Evolutionary conservation across 257 asterid species (phyloP).

Genomic region (Solanum medicagineum): DNA sequence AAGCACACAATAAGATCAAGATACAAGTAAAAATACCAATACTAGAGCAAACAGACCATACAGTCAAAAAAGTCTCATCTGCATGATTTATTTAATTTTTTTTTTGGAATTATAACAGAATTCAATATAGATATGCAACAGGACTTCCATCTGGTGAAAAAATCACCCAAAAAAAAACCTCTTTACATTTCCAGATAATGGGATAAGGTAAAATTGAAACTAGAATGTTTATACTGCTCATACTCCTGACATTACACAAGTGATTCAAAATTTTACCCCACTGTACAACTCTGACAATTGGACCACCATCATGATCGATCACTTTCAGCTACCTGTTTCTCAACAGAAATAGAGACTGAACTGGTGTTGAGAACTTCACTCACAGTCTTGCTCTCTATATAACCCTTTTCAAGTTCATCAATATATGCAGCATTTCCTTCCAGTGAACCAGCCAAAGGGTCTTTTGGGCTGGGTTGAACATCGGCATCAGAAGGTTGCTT

Average conservation of each 20-base stretch:
- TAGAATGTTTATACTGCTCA: slow-evolving; percentile 31
- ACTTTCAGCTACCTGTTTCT: slow-evolving; percentile 21
- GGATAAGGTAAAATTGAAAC: slow-evolving; percentile 16
- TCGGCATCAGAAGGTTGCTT: slow-evolving; percentile 5
- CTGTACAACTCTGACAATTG: slow-evolving; percentile 48
- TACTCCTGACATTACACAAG: slow-evolving; percentile 21
- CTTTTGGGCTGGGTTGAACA: slow-evolving; percentile 10
- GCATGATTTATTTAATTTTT: neutral
- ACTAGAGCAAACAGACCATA: neutral
- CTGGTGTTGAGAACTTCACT: slow-evolving; percentile 28
- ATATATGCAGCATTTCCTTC: slow-evolving; percentile 18
- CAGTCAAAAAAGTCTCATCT: neutral
- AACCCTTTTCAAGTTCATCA: slow-evolving; percentile 6
- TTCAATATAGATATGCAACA: neutral
- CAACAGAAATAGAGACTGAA: slow-evolving; percentile 20
- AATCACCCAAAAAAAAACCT: slow-evolving; percentile 12
- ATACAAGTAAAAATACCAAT: neutral
- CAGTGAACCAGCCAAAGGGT: neutral
- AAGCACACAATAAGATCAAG: neutral
- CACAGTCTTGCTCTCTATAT: slow-evolving; percentile 13
- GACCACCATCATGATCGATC: slow-evolving; percentile 16
- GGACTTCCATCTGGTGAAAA: neutral
- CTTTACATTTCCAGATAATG: slow-evolving; percentile 36
- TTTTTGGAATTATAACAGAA: neutral
- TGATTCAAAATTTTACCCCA: slow-evolving; percentile 44